These are phyloP conservation scores for Chaetomiaceae sp. DNA, from an alignment of 2,329 filamentous ascomycete genomes.

Conservation along the genomic window DNA sequence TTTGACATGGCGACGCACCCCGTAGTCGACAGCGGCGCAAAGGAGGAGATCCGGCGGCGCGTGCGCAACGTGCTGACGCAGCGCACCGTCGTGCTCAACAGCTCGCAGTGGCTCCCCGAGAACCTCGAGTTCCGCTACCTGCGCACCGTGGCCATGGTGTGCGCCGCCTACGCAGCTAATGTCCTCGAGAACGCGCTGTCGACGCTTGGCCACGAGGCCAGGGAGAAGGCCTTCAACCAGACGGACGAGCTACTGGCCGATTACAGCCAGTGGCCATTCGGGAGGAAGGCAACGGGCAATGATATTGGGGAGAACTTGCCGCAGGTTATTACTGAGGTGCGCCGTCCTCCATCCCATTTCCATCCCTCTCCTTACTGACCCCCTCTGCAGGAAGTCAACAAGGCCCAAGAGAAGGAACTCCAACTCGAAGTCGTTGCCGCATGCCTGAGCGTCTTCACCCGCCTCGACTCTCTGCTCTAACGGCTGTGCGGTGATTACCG, in stretches of 20 bases:
- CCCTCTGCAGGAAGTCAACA: slow-evolving; percentile 64
- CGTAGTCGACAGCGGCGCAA: slow-evolving; percentile 91
- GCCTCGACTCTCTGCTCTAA: slow-evolving; percentile 90
- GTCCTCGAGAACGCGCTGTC: slow-evolving; percentile 97
- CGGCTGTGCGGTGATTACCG: not conserved
- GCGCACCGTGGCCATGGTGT: slow-evolving; percentile 92
- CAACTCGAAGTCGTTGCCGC: slow-evolving; percentile 96
- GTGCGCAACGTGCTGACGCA: slow-evolving; percentile 90
- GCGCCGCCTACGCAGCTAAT: slow-evolving; percentile 95
- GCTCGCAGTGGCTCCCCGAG: slow-evolving; percentile 86
- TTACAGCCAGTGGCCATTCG: slow-evolving; percentile 97
- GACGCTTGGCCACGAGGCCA: slow-evolving; percentile 86
- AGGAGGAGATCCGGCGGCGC: slow-evolving; percentile 91
- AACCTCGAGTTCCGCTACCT: slow-evolving; percentile 91
- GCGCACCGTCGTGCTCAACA: slow-evolving; percentile 84
- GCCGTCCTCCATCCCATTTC: slow-evolving; percentile 20
- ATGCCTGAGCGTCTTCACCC: slow-evolving; percentile 94
- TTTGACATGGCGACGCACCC: slow-evolving; percentile 99
- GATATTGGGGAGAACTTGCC: slow-evolving; percentile 91
- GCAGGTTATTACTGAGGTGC: slow-evolving; percentile 72
- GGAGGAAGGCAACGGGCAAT: slow-evolving; percentile 69
- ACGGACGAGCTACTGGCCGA: slow-evolving; percentile 94
- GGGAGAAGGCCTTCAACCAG: slow-evolving; percentile 92
- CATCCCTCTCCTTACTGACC: not conserved
- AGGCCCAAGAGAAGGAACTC: slow-evolving; percentile 86